Evolutionary conservation across 495 filamentous ascomycete genomes (phyloP), one percentile per base, ranked within the genome.

Genomic region (Articulospora tetracladia): DNA sequence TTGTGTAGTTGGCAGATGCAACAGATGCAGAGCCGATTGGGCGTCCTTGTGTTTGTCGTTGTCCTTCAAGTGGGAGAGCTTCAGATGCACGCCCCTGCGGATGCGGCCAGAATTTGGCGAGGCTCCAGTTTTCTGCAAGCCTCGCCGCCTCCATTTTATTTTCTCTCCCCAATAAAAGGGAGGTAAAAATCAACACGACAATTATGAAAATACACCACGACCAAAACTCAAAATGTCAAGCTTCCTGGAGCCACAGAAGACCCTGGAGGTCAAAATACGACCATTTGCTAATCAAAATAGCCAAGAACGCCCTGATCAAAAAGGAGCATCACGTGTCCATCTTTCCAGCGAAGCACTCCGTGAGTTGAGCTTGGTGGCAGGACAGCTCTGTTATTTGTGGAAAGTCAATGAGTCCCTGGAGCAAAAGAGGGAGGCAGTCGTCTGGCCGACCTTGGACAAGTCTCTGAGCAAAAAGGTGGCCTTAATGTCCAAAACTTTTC

Each of bases 321-420:
- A 80, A 70, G 82, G 84, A 68, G 77, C 80, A 12, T 88, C 89
- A 63, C 79, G 86, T 34, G 72, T 93, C 48, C 83, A 88, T 64
- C 74, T 93, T 20, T 83, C 83, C n/a, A 77, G 79, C 39, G 82
- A 86, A 13, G 82, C 81, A 24, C 73, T 93, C 11, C 77, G 84
- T 49, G 69, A 76, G 28, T 74, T 90, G 8, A 81, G 80, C 57
- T 74, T 91, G 24, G 76, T 79, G 48, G 73, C 81, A 27, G 89
- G 86, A 34, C 80, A 87, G 62, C 60, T 77, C 1, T 84, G 86
- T 60, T 75, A 60, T 15, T 51, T 91, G 30, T 77, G 76, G 62
- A 79, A 69, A 50, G 61, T 73, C 2, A 73, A 73, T 26, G 70
- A 72, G 27, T 36, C 69, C 1, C 30, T 60, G 13, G 32, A 47